These are phyloP conservation scores for Delitschia confertaspora DNA, from an alignment of 495 filamentous ascomycete genomes.

Conservation along the genomic window DNA sequence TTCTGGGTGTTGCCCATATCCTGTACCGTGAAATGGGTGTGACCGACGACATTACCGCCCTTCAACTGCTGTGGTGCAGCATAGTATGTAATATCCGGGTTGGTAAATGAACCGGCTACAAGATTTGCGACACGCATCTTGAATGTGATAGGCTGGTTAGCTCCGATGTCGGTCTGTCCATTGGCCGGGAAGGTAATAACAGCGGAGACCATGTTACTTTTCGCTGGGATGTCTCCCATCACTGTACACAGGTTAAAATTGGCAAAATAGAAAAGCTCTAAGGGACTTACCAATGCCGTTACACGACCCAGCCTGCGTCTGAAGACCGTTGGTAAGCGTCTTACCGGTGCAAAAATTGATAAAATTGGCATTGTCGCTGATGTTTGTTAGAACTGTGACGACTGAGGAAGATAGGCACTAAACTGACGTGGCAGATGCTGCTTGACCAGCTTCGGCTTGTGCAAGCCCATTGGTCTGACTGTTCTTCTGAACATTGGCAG, in stretches of 20 bases:
- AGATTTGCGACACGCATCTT: constrained; percentile 53
- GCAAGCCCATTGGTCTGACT: constrained; percentile 35
- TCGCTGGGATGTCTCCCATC: constrained; percentile 64
- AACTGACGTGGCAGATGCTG: constrained; percentile 47
- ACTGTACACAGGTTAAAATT: constrained; percentile 35
- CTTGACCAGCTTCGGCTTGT: constrained; percentile 41
- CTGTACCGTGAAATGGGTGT: constrained; percentile 66
- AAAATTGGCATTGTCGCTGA: constrained; percentile 42
- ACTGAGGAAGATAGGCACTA: not conserved
- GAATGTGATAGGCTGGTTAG: constrained; percentile 49
- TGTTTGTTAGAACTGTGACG: constrained; percentile 7
- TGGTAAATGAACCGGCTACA: constrained; percentile 56
- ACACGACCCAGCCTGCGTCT: constrained; percentile 57
- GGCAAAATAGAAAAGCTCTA: not conserved
- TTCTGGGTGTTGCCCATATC: constrained; percentile 44
- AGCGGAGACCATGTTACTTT: constrained; percentile 56
- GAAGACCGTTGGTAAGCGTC: constrained; percentile 60
- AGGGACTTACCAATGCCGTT: constrained; percentile 47
- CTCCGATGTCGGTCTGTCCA: constrained; percentile 38
- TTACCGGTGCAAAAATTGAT: constrained; percentile 44
- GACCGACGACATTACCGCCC: constrained; percentile 51
- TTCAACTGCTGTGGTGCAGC: constrained; percentile 55
- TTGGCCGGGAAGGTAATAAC: constrained; percentile 50
- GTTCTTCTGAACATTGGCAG: constrained; percentile 43
- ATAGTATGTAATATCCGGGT: constrained; percentile 54